Evolutionary conservation across 1,139 yeast species (phyloP), one percentile per base, ranked within the genome.

Genomic region (Meyerozyma sp.): DNA sequence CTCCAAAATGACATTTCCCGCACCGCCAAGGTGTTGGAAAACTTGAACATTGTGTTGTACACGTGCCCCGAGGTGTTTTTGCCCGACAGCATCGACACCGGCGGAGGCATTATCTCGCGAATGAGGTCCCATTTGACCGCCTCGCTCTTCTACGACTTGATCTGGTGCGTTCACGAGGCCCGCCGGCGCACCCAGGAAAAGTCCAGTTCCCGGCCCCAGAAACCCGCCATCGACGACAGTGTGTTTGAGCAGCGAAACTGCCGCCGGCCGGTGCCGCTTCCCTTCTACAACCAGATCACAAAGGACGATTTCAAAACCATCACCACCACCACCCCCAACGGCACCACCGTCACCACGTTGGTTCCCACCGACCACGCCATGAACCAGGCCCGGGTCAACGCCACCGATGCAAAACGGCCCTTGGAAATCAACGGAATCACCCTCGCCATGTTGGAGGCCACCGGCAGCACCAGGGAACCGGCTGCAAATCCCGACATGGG

Each of bases 91-190:
- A 10, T 36, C 11, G 30, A 30, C 14, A 57, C 53, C 28, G 58
- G 57, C 28, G 66, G 70, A 2, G 90, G 94, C 14, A 86, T 91
- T 28, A 86, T 91, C 40, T 79, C 88, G 1, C 73, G 94, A 45
- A 91, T 90, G 95, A 75, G 97, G 55, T 87, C 96, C 0, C 98
- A 91, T 64, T 70, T 91, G 54, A 87, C 96, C 0, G 96, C 95
- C 0, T 89, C 96, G 0, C 66, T 91, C 44, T 91, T 91, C 57
- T 91, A 91, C 60, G 98, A 91, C 63, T 73, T 91, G 46, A 93
- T 91, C 16, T 90, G 96, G 93, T 87, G 95, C 59, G 87, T 91
- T 41, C 97, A 91, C 62, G 97, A 91, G 59, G 96, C 96, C 0
- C 73, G 95, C 60, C 73, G 97, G 58, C 70, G 95, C 47, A 81